A percentile compares a stretch with the other conserved stretches of the same genome.
Conservation (phyloP, 768 basidiomycete genomes). For the Tylopilus sp. region DNA sequence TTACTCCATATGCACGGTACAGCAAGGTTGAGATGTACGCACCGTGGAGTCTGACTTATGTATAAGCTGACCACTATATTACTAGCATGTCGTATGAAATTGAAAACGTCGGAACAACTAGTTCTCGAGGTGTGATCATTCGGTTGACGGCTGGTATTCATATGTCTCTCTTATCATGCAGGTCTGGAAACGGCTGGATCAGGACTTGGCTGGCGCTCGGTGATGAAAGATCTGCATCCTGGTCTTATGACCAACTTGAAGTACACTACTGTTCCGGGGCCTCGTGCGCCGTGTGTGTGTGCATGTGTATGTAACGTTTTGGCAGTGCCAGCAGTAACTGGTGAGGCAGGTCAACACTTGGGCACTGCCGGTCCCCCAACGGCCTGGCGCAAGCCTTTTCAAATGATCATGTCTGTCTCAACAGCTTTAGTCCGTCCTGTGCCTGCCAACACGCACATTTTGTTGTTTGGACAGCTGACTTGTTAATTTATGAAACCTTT, state of each 20-base stretch:
- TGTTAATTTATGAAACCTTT: conserved; percentile 11
- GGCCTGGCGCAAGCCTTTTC: conserved; percentile 13
- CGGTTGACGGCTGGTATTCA: conserved; percentile 21
- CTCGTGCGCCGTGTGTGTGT: conserved; percentile 17
- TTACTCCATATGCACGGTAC: not conserved
- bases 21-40: conserved; percentile 27
- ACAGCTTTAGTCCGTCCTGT: conserved; percentile 8
- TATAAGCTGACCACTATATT: conserved; percentile 17
- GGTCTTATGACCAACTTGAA: conserved; percentile 24
- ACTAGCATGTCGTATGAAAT: conserved; percentile 36
- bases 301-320: conserved; percentile 19
- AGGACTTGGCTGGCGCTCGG: conserved; percentile 31
- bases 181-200: conserved; percentile 36
- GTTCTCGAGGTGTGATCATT: conserved; percentile 29
- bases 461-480: conserved; percentile 9
- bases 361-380: conserved; percentile 3
- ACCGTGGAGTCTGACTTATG: conserved; percentile 10
- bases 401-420: conserved; percentile 13
- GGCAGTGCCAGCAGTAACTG: conserved; percentile 22
- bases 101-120: conserved; percentile 33
- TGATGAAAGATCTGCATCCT: conserved; percentile 34
- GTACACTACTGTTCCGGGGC: conserved; percentile 9
- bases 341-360: conserved; percentile 25
- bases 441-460: conserved; percentile 14
- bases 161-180: conserved; percentile 18